These are phyloP conservation scores for Fusarium chlamydosporum DNA, from an alignment of 2,329 filamentous ascomycete genomes.

Conservation along the genomic window DNA sequence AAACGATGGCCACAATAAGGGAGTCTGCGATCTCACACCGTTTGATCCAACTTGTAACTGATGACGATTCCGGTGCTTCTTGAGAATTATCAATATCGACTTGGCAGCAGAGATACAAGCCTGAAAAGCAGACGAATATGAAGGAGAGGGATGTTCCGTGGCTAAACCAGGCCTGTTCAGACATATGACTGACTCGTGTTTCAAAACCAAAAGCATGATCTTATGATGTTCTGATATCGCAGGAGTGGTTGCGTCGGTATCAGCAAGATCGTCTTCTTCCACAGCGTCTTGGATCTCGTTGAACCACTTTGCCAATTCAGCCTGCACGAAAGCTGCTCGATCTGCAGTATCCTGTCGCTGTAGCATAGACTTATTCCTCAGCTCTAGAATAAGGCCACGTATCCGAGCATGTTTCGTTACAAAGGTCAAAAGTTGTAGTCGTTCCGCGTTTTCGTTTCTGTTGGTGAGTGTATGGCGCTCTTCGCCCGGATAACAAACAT, in stretches of 20 bases:
- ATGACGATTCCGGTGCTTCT: constrained; percentile 46
- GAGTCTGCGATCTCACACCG: constrained; percentile 36
- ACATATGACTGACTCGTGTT: constrained; percentile 66
- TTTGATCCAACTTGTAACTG: constrained; percentile 21
- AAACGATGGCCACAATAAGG: constrained; percentile 65
- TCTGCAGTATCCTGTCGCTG: constrained; percentile 60
- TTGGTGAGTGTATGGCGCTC: constrained; percentile 58
- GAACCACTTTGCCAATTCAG: constrained; percentile 65
- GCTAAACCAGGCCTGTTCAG: constrained; percentile 66
- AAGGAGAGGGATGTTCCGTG: constrained; percentile 58
- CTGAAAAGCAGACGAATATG: constrained; percentile 64
- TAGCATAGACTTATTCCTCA: constrained; percentile 66
- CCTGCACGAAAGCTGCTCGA: constrained; percentile 62
- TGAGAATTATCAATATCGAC: constrained; percentile 61
- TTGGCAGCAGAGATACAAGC: constrained; percentile 66
- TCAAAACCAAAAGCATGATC: constrained; percentile 60
- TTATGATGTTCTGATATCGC: constrained; percentile 55
- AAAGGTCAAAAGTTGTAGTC: constrained; percentile 57
- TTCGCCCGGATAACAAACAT: constrained; percentile 68
- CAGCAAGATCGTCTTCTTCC: constrained; percentile 54
- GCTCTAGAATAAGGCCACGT: constrained; percentile 65
- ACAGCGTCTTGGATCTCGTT: constrained; percentile 66
- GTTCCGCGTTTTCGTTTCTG: constrained; percentile 40
- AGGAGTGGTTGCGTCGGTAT: constrained; percentile 8
- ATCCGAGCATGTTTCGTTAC: constrained; percentile 64